Evolutionary conservation across 768 basidiomycete genomes (phyloP), one percentile per base, ranked within the genome.

Genomic region (Piloderma croceum): DNA sequence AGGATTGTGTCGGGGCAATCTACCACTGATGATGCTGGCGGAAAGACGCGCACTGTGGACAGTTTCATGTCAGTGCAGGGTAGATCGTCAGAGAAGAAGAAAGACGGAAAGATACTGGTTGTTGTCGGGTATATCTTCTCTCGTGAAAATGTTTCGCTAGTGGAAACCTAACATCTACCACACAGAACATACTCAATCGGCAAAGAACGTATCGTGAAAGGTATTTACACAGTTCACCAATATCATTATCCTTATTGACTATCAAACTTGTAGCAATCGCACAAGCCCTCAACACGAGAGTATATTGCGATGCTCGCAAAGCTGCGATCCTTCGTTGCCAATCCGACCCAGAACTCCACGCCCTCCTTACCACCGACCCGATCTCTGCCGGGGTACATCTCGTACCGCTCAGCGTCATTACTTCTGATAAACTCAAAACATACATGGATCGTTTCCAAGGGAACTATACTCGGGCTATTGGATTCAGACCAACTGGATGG

Each of bases 181-280:
- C 40, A 29, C 44, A 90, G 91, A 7, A 97, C 96, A 1, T 99
- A 99, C 62, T 90, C 90, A 0, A 90, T 98, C 36, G 96, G 96
- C 29, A 99, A 99, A 60, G 96, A 99, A 60, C 81, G 96, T 18
- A 86, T 98, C 29, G 92, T 96, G 29, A 96, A 97, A 76, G 91
- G 90, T 89, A 42, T 23, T 51, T 37, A 18, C 7, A n/a, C n/a
- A 27, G 11, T 10, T 44, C 24, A 6, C 19, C 27, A 21, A 29
- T 42, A n/a, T 12, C 25, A 38, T n/a, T n/a, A n/a, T n/a, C n/a
- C 18, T 23, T 38, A 4, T 11, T 19, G 11, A 35, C 39, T 15
- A 3, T 27, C 36, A n/a, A 19, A 10, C 21, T 39, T 27, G 10
- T 48, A 91, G 94, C 88, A 1, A 80, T 98, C 19, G 96, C 96